Percentiles rank a stretch among this genome's conserved stretches.
These are phyloP conservation scores for Cutaneotrichosporon dermatis DNA, from an alignment of 1,284 basidiomycete species.

Conservation along the genomic window DNA sequence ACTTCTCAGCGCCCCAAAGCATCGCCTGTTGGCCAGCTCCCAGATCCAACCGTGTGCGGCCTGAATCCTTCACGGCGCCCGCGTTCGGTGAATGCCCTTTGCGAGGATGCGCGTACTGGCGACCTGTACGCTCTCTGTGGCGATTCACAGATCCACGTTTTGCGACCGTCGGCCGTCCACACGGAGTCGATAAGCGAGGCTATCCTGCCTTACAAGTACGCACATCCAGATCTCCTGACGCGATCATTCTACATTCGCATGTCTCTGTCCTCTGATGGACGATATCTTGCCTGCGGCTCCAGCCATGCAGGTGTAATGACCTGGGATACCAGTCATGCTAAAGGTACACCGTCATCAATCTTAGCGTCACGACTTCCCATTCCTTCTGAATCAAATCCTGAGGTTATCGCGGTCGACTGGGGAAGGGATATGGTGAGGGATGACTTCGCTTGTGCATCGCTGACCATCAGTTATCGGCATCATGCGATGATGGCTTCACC, in stretches of 20 bases:
- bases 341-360: not conserved
- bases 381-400: conserved; percentile 12
- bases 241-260: conserved; percentile 44
- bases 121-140: conserved; percentile 41
- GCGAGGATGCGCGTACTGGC: conserved; percentile 37
- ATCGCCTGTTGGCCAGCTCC: conserved; percentile 23
- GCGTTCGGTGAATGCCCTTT: conserved; percentile 38
- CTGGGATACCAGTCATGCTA: conserved; percentile 31
- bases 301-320: conserved; percentile 39
- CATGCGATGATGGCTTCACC: conserved; percentile 41
- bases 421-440: conserved; percentile 44
- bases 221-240: conserved; percentile 36
- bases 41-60: conserved; percentile 34
- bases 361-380: not conserved
- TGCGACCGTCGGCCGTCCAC: conserved; percentile 31
- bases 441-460: not conserved
- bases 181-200: conserved; percentile 9
- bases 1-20: conserved; percentile 23
- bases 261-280: conserved; percentile 40
- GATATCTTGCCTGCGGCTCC: conserved; percentile 40
- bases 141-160: conserved; percentile 39
- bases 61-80: conserved; percentile 28
- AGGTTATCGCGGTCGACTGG: conserved; percentile 46
- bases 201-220: conserved; percentile 34
- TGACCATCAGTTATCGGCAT: conserved; percentile 35